Percentiles rank a stretch among this genome's conserved stretches.
phyloP scores from a whole-genome alignment of 441 rosid genomes.

The Erodium chrysanthum region DNA sequence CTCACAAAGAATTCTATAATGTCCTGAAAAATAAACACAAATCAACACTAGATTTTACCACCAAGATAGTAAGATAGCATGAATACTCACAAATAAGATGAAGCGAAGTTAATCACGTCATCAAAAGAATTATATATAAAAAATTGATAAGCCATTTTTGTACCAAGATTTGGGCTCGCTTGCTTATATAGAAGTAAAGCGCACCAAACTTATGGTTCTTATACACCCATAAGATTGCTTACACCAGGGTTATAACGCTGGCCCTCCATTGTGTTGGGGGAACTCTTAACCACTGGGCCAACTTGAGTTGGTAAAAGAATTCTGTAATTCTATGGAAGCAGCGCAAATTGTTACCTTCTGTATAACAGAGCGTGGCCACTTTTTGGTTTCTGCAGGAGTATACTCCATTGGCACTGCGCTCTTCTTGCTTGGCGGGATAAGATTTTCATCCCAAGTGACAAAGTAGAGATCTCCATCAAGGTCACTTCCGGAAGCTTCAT shows the following conservation, averaged over 20 bases:
- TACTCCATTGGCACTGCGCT: slow-evolving; percentile 71
- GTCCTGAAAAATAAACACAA: slow-evolving; percentile 49
- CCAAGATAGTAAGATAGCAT: background rate
- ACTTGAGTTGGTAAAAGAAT: too few species aligned
- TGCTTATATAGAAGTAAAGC: too few species aligned
- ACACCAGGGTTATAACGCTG: too few species aligned
- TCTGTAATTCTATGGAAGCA: background rate
- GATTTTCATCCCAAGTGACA: slow-evolving; percentile 80
- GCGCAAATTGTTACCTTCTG: slow-evolving; percentile 36
- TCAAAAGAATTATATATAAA: background rate
- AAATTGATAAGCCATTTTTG: too few species aligned
- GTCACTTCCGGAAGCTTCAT: slow-evolving; percentile 98
- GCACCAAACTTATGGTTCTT: too few species aligned
- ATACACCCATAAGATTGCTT: too few species aligned
- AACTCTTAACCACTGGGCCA: too few species aligned
- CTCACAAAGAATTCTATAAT: slow-evolving; percentile 60
- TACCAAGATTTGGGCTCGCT: too few species aligned
- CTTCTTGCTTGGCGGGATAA: slow-evolving; percentile 66
- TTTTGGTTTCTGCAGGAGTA: slow-evolving; percentile 35
- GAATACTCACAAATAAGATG: background rate
- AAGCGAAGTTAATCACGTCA: background rate
- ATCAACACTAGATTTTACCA: too few species aligned
- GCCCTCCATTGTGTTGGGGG: too few species aligned
- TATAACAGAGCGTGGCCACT: slow-evolving; percentile 32
- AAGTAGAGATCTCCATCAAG: slow-evolving; percentile 89